A percentile compares a stretch with the other conserved stretches of the same genome.
phyloP scores from a whole-genome alignment of 371 early-diverging fungal genomes.

The Mortierella sp. region DNA sequence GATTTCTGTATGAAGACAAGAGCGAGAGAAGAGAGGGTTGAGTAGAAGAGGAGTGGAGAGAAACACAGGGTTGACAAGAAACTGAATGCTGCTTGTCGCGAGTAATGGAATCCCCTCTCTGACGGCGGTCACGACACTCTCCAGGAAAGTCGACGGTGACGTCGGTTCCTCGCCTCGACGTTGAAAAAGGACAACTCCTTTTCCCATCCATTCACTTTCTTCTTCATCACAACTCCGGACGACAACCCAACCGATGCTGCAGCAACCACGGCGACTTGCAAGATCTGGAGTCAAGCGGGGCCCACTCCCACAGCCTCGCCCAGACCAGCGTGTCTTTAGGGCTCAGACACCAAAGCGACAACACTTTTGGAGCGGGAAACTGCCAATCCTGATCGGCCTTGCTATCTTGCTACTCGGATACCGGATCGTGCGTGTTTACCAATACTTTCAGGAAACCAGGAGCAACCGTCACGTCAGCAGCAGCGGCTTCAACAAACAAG shows the following conservation, averaged over 20 bases:
- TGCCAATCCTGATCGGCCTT: constrained; percentile 32
- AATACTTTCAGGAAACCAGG: constrained; percentile 23
- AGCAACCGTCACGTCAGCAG: not conserved
- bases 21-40: not conserved
- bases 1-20: not conserved
- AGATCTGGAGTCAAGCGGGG: constrained; percentile 39
- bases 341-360: constrained; percentile 13
- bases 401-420: constrained; percentile 44
- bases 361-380: constrained; percentile 44
- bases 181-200: not conserved
- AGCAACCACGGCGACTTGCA: constrained; percentile 48
- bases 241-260: constrained; percentile 21
- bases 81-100: constrained; percentile 6
- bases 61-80: not conserved
- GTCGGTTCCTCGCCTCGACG: not conserved
- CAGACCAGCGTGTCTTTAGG: constrained; percentile 27
- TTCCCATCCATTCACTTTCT: not conserved
- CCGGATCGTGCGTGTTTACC: constrained; percentile 38
- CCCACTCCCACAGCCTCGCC: constrained; percentile 15
- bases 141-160: constrained; percentile 11
- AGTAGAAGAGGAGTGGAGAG: not conserved
- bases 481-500: not conserved
- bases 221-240: not conserved
- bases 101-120: constrained; percentile 2
- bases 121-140: constrained; percentile 3